These are phyloP conservation scores for Casaregolazyma lundiana DNA, from an alignment of 1,139 yeast species.

Conservation along the genomic window DNA sequence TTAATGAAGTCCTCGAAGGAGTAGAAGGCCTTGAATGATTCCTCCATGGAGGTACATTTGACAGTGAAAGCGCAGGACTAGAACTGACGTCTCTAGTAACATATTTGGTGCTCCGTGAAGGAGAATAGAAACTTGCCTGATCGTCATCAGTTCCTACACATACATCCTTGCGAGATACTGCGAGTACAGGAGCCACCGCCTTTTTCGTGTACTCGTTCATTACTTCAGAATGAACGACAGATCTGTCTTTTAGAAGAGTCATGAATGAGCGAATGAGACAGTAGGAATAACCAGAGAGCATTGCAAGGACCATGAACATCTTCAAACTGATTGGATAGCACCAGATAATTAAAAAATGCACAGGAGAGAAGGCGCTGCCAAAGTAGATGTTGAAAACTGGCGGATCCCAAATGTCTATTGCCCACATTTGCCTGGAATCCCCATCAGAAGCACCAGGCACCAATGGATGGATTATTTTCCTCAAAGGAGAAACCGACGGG, in stretches of 20 bases:
- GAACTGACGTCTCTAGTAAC: conserved; percentile 43
- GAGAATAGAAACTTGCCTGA: conserved; percentile 36
- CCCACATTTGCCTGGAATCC: conserved; percentile 39
- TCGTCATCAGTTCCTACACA: conserved; percentile 53
- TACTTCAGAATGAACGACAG: conserved; percentile 56
- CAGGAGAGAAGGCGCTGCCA: conserved; percentile 57
- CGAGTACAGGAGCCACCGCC: conserved; percentile 58
- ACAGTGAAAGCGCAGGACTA: neutral
- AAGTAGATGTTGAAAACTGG: conserved; percentile 46
- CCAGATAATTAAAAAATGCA: conserved; percentile 41
- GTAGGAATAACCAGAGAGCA: conserved; percentile 41
- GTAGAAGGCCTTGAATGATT: conserved; percentile 2
- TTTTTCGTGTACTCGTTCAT: conserved; percentile 61
- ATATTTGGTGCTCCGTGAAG: conserved; percentile 38
- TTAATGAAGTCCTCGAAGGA: neutral
- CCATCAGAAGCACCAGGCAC: conserved; percentile 7
- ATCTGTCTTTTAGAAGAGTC: conserved; percentile 52
- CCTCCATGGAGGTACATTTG: conserved; percentile 2
- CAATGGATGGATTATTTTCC: conserved; percentile 6
- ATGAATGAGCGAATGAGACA: conserved; percentile 44
- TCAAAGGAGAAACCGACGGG: conserved; percentile 11
- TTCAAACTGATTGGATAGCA: conserved; percentile 41
- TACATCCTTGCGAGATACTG: conserved; percentile 55
- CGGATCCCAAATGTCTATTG: conserved; percentile 57
- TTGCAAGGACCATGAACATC: conserved; percentile 29